Conservation (phyloP, 768 basidiomycete genomes). For the Symmetrospora coprosmae region DNA sequence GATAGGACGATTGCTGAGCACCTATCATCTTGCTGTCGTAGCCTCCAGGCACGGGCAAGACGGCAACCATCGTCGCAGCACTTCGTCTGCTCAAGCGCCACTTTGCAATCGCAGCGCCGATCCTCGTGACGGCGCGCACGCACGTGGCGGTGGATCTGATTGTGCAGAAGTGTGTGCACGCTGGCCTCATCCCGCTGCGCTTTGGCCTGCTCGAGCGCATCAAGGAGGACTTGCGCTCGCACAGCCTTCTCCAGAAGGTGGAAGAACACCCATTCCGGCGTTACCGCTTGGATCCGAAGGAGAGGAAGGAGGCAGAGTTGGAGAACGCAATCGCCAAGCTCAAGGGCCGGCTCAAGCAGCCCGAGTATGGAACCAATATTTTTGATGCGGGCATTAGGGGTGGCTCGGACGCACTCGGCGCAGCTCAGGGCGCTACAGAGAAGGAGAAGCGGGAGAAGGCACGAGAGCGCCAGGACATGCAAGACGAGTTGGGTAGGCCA, state of each 20-base stretch:
- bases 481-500: neutral
- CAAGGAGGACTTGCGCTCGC: conserved; percentile 44
- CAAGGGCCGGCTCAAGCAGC: no score
- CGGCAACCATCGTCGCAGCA: conserved; percentile 43
- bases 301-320: no score
- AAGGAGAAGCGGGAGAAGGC: no score
- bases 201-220: conserved; percentile 55
- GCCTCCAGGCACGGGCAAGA: conserved; percentile 89
- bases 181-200: conserved; percentile 59
- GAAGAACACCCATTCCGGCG: conserved; percentile 51
- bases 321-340: no score
- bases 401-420: no score
- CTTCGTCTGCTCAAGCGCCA: conserved; percentile 43
- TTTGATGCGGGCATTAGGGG: neutral
- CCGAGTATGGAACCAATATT: no score
- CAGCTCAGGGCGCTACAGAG: no score
- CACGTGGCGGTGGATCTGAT: conserved; percentile 87
- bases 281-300: no score
- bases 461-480: neutral
- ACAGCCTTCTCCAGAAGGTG: conserved; percentile 54
- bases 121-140: conserved; percentile 86
- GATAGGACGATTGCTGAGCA: no score
- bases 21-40: neutral
- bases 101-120: conserved; percentile 66
- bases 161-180: conserved; percentile 51